A percentile compares a stretch with the other conserved stretches of the same genome.
Evolutionary conservation across 2,329 filamentous ascomycete genomes (phyloP).

Genomic region (Alternaria sp.): DNA sequence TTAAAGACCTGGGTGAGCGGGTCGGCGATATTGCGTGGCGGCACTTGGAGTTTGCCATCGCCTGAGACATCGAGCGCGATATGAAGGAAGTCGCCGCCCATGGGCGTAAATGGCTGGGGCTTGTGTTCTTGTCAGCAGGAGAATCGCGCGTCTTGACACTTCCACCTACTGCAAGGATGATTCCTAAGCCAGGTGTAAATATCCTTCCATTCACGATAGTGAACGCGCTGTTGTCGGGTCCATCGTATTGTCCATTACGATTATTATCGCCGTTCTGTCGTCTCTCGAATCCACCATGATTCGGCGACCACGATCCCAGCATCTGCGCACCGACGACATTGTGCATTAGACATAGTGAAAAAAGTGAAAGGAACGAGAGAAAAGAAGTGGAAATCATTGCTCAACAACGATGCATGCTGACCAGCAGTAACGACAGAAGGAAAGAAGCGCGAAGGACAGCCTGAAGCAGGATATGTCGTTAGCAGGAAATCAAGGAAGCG

Average conservation of each 20-base stretch:
- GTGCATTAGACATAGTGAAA: conserved; percentile 27
- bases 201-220: conserved; percentile 69
- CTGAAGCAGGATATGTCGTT: background rate
- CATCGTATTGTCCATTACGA: conserved; percentile 24
- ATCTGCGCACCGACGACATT: conserved; percentile 32
- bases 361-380: conserved; percentile 16
- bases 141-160: background rate
- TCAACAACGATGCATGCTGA: conserved; percentile 39
- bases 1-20: conserved; percentile 65
- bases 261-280: conserved; percentile 31
- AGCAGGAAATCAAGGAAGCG: conserved; percentile 4
- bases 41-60: conserved; percentile 67
- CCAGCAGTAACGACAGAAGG: conserved; percentile 21
- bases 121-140: conserved; percentile 18
- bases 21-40: conserved; percentile 59
- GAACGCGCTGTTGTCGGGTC: conserved; percentile 51
- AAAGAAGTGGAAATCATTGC: conserved; percentile 32
- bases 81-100: conserved; percentile 60
- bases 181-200: conserved; percentile 71
- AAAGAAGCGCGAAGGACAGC: background rate
- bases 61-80: conserved; percentile 71
- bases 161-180: conserved; percentile 63
- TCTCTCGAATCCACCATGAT: conserved; percentile 4
- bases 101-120: conserved; percentile 47
- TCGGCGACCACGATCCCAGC: conserved; percentile 30